phyloP scores from a whole-genome alignment of 768 basidiomycete species.

The Rhizopogon vinicolor region DNA sequence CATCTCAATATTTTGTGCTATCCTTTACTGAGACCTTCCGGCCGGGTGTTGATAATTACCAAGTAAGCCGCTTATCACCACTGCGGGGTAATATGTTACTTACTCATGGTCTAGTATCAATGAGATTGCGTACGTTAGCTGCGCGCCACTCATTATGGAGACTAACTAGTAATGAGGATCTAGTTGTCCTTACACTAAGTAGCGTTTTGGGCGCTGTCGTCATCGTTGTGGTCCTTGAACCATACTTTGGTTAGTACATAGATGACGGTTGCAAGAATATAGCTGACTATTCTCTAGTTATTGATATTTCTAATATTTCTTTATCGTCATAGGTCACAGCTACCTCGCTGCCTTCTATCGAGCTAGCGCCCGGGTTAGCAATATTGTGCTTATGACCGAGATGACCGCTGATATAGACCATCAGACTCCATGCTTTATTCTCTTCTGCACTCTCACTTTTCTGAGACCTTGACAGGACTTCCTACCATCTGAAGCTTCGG shows the following conservation, averaged over 20 bases:
- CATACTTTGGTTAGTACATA: constrained; percentile 50
- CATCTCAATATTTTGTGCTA: too few species aligned
- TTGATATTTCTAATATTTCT: constrained; percentile 47
- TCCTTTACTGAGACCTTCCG: not conserved
- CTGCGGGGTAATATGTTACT: not conserved
- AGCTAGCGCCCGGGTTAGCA: constrained; percentile 47
- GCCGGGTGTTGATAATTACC: constrained; percentile 51
- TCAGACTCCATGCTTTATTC: constrained; percentile 70
- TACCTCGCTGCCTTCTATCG: constrained; percentile 69
- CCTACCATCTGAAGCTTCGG: constrained; percentile 74
- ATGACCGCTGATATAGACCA: not conserved
- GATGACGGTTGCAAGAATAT: not conserved
- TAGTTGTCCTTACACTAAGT: constrained; percentile 48
- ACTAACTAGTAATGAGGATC: constrained; percentile 1
- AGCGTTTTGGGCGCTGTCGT: constrained; percentile 48
- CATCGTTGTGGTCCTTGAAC: constrained; percentile 53
- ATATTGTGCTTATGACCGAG: not conserved
- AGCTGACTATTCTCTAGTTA: constrained; percentile 31
- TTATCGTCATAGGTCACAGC: constrained; percentile 55
- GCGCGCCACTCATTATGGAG: not conserved
- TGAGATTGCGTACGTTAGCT: constrained; percentile 41
- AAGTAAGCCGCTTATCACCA: constrained; percentile 28
- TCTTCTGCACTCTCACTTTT: constrained; percentile 71
- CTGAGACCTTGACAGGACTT: constrained; percentile 70
- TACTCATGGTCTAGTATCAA: constrained; percentile 36